Conservation (phyloP, 2,329 filamentous ascomycete species). For the Botrytis aclada region DNA sequence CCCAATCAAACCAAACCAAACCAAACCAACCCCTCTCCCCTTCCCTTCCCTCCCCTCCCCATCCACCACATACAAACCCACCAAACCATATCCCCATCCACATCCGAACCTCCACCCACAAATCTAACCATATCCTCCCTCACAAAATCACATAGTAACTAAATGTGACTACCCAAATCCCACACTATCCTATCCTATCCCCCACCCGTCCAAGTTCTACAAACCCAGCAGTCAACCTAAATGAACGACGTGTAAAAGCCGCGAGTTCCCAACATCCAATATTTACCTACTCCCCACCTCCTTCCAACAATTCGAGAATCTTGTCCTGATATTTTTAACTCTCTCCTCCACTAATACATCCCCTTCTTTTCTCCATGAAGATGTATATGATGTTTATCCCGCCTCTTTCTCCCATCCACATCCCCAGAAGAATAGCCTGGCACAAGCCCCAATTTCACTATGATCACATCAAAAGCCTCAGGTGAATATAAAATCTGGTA, state of each 20-base stretch:
- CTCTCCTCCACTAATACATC: not conserved
- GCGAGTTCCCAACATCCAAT: not conserved
- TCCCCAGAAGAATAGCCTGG: not conserved
- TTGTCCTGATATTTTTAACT: not conserved
- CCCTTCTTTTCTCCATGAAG: not conserved
- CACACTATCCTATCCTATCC: not conserved
- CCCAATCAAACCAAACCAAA: too few species aligned
- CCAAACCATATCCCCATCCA: not conserved
- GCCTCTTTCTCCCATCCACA: not conserved
- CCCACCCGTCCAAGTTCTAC: not conserved
- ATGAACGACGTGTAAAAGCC: not conserved
- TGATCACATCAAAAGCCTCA: not conserved
- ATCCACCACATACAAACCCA: not conserved
- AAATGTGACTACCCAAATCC: not conserved
- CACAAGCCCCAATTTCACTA: not conserved
- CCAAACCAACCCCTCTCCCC: too few species aligned
- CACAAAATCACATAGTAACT: not conserved
- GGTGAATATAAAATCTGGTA: not conserved
- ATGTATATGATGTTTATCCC: not conserved
- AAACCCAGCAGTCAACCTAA: not conserved
- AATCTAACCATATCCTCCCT: not conserved
- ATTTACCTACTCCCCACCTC: too few species aligned
- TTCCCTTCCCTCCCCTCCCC: too few species aligned
- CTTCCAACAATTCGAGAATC: not conserved
- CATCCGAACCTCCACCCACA: not conserved